Conservation (phyloP, 2,329 filamentous ascomycete genomes). For the Fusarium robinianum region DNA sequence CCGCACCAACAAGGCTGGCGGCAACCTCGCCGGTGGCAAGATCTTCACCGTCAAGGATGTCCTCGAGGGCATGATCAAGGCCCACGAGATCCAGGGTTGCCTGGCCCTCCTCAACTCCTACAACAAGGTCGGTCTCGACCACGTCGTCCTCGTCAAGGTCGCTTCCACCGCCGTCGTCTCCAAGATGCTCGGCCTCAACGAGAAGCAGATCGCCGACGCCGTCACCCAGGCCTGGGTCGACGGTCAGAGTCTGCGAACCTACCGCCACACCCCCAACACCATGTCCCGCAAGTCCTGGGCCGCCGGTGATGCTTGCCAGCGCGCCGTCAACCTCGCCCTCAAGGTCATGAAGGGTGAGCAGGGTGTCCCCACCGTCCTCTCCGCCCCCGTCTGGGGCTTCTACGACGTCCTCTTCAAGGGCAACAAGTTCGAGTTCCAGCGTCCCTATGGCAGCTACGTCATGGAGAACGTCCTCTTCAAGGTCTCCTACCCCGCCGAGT, state of each 20-base stretch:
- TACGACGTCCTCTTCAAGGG: slow-evolving; percentile 98
- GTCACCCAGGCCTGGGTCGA: slow-evolving; percentile 98
- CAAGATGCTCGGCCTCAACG: slow-evolving; percentile 88
- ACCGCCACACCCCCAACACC: slow-evolving; percentile 97
- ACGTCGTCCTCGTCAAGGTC: slow-evolving; percentile 97
- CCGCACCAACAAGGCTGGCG: slow-evolving; percentile 76
- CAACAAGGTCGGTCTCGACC: slow-evolving; percentile 98
- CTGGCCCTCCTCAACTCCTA: slow-evolving; percentile 96
- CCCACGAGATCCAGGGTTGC: slow-evolving; percentile 98
- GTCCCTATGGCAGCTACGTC: slow-evolving; percentile 95
- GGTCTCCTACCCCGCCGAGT: slow-evolving; percentile 97
- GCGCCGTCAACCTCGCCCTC: slow-evolving; percentile 86
- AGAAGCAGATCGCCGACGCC: slow-evolving; percentile 91
- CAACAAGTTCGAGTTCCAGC: slow-evolving; percentile 94
- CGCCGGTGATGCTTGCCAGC: slow-evolving; percentile 95
- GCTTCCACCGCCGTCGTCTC: slow-evolving; percentile 92
- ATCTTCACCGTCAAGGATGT: slow-evolving; percentile 88
- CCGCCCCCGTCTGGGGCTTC: slow-evolving; percentile 94
- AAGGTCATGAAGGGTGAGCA: slow-evolving; percentile 92
- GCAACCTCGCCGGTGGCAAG: slow-evolving; percentile 85
- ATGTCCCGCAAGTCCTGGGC: slow-evolving; percentile 99
- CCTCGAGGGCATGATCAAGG: slow-evolving; percentile 97
- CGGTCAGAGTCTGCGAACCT: slow-evolving; percentile 92
- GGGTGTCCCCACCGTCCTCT: slow-evolving; percentile 89
- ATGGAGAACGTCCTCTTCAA: slow-evolving; percentile 99